A percentile compares a stretch with the other conserved stretches of the same genome.
phyloP scores from a whole-genome alignment of 2,329 filamentous ascomycete species.

The Cladosporium sp. region DNA sequence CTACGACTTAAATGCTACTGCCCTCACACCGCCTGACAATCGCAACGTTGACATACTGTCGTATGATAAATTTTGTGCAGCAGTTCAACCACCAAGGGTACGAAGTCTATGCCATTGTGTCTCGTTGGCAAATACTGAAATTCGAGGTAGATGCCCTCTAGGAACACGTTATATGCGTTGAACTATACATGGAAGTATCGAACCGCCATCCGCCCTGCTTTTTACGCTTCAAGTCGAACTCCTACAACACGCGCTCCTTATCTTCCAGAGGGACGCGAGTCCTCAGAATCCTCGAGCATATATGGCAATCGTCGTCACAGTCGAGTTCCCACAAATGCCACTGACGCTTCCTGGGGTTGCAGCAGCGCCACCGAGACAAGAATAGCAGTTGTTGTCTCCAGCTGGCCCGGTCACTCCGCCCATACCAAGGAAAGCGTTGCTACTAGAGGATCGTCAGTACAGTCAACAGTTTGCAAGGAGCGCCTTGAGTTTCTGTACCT shows the following conservation, averaged over 20 bases:
- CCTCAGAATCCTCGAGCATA: constrained; percentile 29
- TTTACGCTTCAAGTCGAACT: neutral
- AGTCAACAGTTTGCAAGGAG: neutral
- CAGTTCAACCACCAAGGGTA: no score
- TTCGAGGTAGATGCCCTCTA: neutral
- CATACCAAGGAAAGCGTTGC: neutral
- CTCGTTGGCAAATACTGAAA: no score
- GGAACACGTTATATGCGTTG: neutral
- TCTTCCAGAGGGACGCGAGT: neutral
- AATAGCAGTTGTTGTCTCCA: constrained; percentile 32
- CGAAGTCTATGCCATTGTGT: no score
- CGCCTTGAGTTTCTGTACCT: neutral
- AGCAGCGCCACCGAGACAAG: constrained; percentile 25
- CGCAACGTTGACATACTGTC: no score
- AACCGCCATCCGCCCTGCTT: neutral
- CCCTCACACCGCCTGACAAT: no score
- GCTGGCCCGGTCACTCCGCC: constrained; percentile 21
- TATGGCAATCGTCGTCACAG: constrained; percentile 31
- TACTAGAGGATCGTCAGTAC: neutral
- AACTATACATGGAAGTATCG: neutral
- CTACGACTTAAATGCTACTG: no score
- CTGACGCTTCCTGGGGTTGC: constrained; percentile 17
- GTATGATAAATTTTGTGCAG: no score
- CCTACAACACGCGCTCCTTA: no score
- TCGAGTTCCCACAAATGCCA: constrained; percentile 31